phyloP scores from a whole-genome alignment of 164 flowering plant species.

The Pachysandra terminalis region DNA sequence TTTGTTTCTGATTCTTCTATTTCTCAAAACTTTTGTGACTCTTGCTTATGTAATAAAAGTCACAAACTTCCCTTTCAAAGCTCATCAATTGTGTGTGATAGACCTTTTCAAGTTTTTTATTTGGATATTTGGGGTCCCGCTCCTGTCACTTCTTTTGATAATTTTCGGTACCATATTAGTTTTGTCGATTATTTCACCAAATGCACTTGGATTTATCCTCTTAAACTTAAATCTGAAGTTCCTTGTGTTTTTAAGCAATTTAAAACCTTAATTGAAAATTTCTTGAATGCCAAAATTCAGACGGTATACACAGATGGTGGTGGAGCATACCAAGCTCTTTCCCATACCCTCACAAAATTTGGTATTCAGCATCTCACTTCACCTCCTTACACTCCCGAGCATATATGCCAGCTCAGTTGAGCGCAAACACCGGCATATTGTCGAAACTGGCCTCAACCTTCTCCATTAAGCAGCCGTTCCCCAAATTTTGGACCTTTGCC shows the following conservation, averaged over 20 bases:
- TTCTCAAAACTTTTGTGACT: too few species aligned
- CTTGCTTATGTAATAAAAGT: not conserved
- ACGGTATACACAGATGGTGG: conserved; percentile 1
- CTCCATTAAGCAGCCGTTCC: conserved; percentile 3
- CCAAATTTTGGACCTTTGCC: not conserved
- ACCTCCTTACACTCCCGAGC: conserved; percentile 14
- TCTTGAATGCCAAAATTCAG: not conserved
- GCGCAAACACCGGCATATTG: conserved; percentile 4
- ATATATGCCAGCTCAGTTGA: not conserved
- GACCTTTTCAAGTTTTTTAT: not conserved
- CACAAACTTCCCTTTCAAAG: conserved; percentile 4
- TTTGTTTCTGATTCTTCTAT: too few species aligned
- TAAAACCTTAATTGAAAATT: not conserved
- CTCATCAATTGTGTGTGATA: not conserved
- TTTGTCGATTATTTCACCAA: conserved; percentile 9
- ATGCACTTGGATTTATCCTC: conserved; percentile 6
- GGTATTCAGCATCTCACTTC: conserved; percentile 1
- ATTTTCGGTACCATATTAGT: not conserved
- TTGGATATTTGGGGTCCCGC: conserved; percentile 2
- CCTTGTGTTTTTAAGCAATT: not conserved
- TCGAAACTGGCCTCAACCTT: conserved; percentile 3
- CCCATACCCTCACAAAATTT: not conserved
- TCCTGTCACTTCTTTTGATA: not conserved
- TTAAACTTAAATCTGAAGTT: not conserved
- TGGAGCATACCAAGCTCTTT: not conserved